Evolutionary conservation across 176 grass and related monocot species (phyloP).

Genomic region (Rhynchospora pubera): DNA sequence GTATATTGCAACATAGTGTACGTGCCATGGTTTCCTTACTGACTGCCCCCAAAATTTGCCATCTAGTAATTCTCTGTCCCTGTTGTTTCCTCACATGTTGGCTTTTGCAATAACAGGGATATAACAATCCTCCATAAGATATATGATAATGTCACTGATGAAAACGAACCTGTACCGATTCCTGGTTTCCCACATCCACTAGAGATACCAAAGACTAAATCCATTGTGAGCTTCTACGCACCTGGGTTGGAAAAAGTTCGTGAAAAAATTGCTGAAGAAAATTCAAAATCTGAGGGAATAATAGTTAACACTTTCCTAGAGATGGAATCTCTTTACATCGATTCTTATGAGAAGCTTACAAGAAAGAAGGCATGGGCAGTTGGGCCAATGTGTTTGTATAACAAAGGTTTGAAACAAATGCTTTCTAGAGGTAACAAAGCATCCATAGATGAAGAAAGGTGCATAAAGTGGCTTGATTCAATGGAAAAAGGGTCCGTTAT

Average conservation of each 20-base stretch:
- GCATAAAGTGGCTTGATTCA: conserved; percentile 43
- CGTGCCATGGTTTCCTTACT: too few species aligned
- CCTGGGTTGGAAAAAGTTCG: not conserved
- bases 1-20: too few species aligned
- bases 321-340: too few species aligned
- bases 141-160: not conserved
- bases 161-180: not conserved
- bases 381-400: conserved; percentile 31
- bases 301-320: not conserved
- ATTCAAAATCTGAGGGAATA: not conserved
- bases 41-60: too few species aligned
- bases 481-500: conserved; percentile 32
- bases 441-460: not conserved
- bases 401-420: conserved; percentile 1
- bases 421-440: not conserved
- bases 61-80: not conserved
- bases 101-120: not conserved
- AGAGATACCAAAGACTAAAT: not conserved
- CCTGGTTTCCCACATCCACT: conserved; percentile 15
- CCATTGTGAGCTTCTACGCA: not conserved
- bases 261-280: not conserved
- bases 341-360: conserved; percentile 16
- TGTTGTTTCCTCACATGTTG: not conserved
- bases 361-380: conserved; percentile 34
- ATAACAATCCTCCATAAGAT: not conserved